Percentiles rank a stretch among this genome's conserved stretches.
These are phyloP conservation scores for Neurospora sp. DNA, from an alignment of 495 filamentous ascomycete genomes.

Conservation along the genomic window DNA sequence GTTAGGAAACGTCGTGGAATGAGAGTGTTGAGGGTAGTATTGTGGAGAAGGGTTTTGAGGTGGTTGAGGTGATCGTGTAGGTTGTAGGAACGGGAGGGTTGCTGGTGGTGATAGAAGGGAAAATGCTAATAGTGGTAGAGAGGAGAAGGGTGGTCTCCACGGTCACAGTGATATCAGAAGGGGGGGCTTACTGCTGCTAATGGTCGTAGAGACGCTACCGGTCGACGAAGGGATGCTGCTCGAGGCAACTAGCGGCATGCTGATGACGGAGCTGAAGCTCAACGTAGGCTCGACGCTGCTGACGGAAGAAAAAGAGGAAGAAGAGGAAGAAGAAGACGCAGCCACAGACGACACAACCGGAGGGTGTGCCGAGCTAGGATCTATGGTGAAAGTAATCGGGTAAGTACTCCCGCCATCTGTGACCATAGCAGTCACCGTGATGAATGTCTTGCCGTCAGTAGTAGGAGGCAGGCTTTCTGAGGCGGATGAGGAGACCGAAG, in stretches of 20 bases:
- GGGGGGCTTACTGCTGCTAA: background rate
- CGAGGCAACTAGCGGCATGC: background rate
- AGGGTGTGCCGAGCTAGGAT: background rate
- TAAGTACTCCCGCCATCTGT: background rate
- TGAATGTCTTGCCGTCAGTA: background rate
- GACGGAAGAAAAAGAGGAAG: background rate
- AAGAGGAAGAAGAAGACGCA: background rate
- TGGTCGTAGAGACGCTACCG: rapidly evolving
- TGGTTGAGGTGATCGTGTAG: background rate
- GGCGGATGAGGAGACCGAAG: background rate
- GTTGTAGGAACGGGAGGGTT: too few relatives aligned
- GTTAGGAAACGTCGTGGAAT: background rate
- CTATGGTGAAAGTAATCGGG: conserved; percentile 5
- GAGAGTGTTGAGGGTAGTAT: background rate
- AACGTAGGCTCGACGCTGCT: background rate
- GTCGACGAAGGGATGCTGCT: background rate
- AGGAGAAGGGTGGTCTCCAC: too few relatives aligned
- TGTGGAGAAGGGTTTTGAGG: background rate
- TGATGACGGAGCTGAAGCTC: background rate
- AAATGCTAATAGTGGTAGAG: too few relatives aligned
- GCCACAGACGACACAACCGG: background rate
- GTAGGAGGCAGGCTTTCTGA: background rate
- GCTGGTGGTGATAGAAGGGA: background rate
- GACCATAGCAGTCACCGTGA: conserved; percentile 4
- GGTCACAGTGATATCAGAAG: background rate